phyloP scores from a whole-genome alignment of 768 basidiomycete genomes.

The Krasilnikovozyma curviuscula region DNA sequence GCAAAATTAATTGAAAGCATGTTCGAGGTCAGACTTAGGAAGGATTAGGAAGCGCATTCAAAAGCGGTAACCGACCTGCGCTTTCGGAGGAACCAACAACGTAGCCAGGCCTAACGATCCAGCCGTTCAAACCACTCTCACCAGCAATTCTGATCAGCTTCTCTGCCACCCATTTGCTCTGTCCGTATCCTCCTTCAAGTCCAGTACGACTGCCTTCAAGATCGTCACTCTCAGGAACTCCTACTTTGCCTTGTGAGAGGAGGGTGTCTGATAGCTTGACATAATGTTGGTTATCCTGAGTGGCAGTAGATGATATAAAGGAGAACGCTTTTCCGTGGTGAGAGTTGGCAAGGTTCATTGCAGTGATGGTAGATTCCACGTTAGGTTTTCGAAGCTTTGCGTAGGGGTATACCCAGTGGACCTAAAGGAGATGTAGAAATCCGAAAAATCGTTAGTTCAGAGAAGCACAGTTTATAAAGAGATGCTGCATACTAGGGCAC shows the following conservation, averaged over 20 bases:
- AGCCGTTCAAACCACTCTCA: conserved; percentile 58
- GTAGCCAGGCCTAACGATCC: conserved; percentile 84
- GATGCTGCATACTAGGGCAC: conserved; percentile 49
- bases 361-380: conserved; percentile 74
- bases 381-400: conserved; percentile 78
- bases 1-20: conserved; percentile 4
- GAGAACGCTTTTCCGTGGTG: conserved; percentile 58
- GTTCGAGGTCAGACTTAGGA: neutral
- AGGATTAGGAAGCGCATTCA: neutral
- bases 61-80: conserved; percentile 42
- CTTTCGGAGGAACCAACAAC: conserved; percentile 78
- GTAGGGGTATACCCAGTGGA: conserved; percentile 99
- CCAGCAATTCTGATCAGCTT: conserved; percentile 84
- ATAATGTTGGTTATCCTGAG: conserved; percentile 77
- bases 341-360: conserved; percentile 42
- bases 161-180: conserved; percentile 97
- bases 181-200: conserved; percentile 83
- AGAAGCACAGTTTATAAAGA: no score
- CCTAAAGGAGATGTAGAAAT: conserved; percentile 31
- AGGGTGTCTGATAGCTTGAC: conserved; percentile 64
- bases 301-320: conserved; percentile 92
- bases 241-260: conserved; percentile 30
- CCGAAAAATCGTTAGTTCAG: no score
- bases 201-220: conserved; percentile 59
- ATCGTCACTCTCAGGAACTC: conserved; percentile 71